Base-by-base conservation (phyloP, 1,139 yeast genomes). In the Nadsonia starkeyi-henricii region DNA sequence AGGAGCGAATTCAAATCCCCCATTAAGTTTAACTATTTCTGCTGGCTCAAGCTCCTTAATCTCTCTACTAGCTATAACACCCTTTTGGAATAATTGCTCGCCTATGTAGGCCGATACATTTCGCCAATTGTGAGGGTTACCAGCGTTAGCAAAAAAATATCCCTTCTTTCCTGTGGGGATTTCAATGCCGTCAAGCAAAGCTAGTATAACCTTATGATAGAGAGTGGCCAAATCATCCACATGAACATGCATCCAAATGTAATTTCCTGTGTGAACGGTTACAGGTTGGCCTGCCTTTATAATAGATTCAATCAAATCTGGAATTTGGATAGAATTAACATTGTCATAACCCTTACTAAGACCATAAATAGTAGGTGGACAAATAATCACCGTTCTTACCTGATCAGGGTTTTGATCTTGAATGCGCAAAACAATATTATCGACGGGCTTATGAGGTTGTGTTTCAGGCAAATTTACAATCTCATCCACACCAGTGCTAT, bases 381-480 rank as follows among this genome's bases (percentile, higher is more conserved):
- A 53, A 39, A 57, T 51, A 20, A 55, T 49, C 17, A 51, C 50
- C 26, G 54, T 43, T 15, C 53, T 55, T 18, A 53, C 49, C 41
- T 54, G 48, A 36, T 44, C 49, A 8, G 43, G 15, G 41, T 53
- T 46, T 19, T 50, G 46, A 30, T 48, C 45, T 23, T 48, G 45
- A 48, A 46, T 55, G 30, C 50, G 44, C 33, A 52, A 45, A 48
- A 55, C 42, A 18, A 63, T 51, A 44, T 59, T 55, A 53, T 69
- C 74, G 17, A 68, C 71, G 12, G 63, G 66, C 43, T 71, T 57
- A 51, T 69, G 73, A 3, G 72, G 72, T 49, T 65, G 67, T 2
- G 57, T 51, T 3, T 55, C 58, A 2, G 66, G 65, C 28, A 70
- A 56, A 1, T 59, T 49, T 46, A 60, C 62, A 49, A 68, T 62